Conservation (phyloP, 192 early-diverging fungal genomes). For the Coemansia sp. region DNA sequence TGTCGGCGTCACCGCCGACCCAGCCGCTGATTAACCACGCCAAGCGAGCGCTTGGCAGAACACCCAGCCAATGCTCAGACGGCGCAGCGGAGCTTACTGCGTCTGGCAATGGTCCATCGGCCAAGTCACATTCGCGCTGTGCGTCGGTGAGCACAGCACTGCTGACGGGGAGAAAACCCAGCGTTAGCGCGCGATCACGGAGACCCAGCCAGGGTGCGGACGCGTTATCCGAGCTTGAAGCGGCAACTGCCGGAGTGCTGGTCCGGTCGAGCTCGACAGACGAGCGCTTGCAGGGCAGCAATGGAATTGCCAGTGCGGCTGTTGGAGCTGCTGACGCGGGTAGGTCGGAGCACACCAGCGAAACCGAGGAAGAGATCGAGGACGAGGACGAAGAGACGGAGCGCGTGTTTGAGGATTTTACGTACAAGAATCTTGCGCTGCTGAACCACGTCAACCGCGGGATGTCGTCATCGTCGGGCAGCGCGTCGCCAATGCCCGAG, state of each 20-base stretch:
- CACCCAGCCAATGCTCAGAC: slow-evolving; percentile 29
- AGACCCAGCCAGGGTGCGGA: slow-evolving; percentile 40
- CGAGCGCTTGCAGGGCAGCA: slow-evolving; percentile 20
- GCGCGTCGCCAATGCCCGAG: slow-evolving; percentile 26
- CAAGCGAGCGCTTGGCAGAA: slow-evolving; percentile 16
- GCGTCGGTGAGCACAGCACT: slow-evolving; percentile 35
- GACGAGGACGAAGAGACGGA: slow-evolving; percentile 31
- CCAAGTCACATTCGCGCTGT: slow-evolving; percentile 45
- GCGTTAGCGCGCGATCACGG: slow-evolving; percentile 4
- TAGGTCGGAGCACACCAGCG: slow-evolving; percentile 9
- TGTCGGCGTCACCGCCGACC: slow-evolving; percentile 2
- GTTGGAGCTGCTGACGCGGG: slow-evolving; percentile 6
- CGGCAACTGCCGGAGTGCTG: slow-evolving; percentile 9
- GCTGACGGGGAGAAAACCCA: slow-evolving; percentile 11
- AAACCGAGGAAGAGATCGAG: slow-evolving; percentile 10
- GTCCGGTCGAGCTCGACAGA: slow-evolving; percentile 44
- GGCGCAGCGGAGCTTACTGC: slow-evolving; percentile 2
- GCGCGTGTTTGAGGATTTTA: slow-evolving; percentile 61
- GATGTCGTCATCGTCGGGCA: slow-evolving; percentile 52
- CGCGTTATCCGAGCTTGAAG: slow-evolving; percentile 12
- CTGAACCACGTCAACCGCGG: slow-evolving; percentile 65
- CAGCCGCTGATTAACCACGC: slow-evolving; percentile 12
- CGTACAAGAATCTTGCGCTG: slow-evolving; percentile 64
- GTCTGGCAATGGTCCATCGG: slow-evolving; percentile 7
- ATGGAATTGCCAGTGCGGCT: neutral